Conservation (phyloP, 2,329 filamentous ascomycete species). For the Apiospora saccharicola region DNA sequence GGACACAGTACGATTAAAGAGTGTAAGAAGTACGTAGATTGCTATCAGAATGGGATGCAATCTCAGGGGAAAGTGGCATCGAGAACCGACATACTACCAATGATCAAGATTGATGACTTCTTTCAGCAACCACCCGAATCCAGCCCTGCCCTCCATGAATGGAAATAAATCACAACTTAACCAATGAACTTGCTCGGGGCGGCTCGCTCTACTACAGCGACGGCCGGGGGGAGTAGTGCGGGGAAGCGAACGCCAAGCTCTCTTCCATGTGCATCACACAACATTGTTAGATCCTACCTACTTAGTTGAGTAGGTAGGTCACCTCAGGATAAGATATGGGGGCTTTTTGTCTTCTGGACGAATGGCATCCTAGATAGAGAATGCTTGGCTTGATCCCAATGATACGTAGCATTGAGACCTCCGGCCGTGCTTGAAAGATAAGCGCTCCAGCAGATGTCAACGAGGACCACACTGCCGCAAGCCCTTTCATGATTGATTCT, state of each 20-base stretch:
- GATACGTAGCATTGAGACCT: not conserved
- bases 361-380: not conserved
- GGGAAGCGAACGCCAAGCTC: slow-evolving; percentile 16
- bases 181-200: not conserved
- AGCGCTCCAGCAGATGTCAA: not conserved
- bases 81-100: no score
- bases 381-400: not conserved
- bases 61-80: no score
- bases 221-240: not conserved
- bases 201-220: not conserved
- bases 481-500: not conserved
- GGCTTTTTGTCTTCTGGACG: not conserved
- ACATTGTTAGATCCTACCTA: not conserved
- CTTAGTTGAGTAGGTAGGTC: not conserved
- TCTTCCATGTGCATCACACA: not conserved
- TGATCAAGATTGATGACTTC: no score
- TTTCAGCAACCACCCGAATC: not conserved
- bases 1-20: no score
- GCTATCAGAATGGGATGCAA: no score
- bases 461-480: not conserved
- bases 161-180: not conserved
- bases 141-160: not conserved
- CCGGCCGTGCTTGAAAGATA: not conserved
- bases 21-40: no score
- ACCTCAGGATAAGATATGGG: not conserved